These are phyloP conservation scores for Fusarium virguliforme DNA, from an alignment of 2,329 filamentous ascomycete genomes.

Conservation along the genomic window DNA sequence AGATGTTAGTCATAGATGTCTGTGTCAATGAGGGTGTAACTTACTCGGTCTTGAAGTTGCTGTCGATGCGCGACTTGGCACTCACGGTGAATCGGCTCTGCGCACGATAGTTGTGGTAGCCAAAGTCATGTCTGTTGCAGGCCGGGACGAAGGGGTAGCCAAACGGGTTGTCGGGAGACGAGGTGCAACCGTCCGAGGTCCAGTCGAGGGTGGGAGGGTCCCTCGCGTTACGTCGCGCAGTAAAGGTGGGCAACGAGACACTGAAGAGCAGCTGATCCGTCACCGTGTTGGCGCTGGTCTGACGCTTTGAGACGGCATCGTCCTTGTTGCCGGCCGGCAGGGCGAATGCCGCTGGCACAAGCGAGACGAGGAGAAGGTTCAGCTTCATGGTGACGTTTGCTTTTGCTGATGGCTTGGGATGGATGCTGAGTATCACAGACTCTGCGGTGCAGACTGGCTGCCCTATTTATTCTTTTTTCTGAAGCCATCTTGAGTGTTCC, in stretches of 20 bases:
- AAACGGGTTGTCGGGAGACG: conserved; percentile 62
- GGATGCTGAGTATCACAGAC: background rate
- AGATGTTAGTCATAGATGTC: background rate
- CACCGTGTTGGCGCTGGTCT: conserved; percentile 47
- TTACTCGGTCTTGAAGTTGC: conserved; percentile 65
- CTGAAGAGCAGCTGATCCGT: conserved; percentile 67
- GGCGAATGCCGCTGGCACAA: conserved; percentile 48
- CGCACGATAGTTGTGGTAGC: conserved; percentile 68
- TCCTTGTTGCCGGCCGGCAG: conserved; percentile 35
- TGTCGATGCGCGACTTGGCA: conserved; percentile 63
- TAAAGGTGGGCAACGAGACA: conserved; percentile 61
- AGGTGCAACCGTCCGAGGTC: conserved; percentile 62
- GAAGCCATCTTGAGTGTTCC: too few species aligned
- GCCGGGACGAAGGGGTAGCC: conserved; percentile 62
- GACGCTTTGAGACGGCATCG: conserved; percentile 37
- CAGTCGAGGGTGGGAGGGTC: conserved; percentile 60
- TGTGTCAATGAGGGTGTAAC: conserved; percentile 19
- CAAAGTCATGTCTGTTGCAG: conserved; percentile 72
- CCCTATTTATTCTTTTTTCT: conserved; percentile 34
- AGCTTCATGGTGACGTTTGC: conserved; percentile 54
- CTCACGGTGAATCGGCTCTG: conserved; percentile 64
- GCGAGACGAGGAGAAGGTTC: conserved; percentile 39
- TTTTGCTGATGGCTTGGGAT: background rate
- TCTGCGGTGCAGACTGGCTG: background rate
- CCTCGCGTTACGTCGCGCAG: conserved; percentile 57